phyloP scores from a whole-genome alignment of 306 rosid species.

The Acacia acuminata region DNA sequence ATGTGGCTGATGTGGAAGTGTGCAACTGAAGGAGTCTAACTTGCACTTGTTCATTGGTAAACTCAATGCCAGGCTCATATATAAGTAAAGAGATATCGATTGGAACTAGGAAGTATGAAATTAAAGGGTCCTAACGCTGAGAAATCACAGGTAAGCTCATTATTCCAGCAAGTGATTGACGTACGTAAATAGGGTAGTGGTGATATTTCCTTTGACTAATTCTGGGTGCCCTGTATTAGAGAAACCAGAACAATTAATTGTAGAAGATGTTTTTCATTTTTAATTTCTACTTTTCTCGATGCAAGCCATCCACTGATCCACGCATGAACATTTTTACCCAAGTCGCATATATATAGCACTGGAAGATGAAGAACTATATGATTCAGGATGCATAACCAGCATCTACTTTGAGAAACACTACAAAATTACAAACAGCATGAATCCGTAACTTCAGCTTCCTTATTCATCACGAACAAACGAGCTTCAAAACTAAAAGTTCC shows the following conservation, averaged over 20 bases:
- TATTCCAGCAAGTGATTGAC: slow-evolving; percentile 14
- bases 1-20: slow-evolving; percentile 21
- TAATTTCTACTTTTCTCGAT: not conserved
- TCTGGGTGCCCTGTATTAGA: not conserved
- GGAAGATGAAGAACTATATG: not conserved
- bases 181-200: slow-evolving; percentile 1
- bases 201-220: slow-evolving; percentile 2
- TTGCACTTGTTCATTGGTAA: not conserved
- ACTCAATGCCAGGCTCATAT: not conserved
- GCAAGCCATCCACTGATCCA: not conserved
- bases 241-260: not conserved
- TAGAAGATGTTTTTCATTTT: not conserved
- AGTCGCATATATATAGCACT: not conserved
- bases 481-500: not conserved
- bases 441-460: not conserved
- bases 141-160: not conserved
- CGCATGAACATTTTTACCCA: not conserved
- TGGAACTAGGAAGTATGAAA: not conserved
- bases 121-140: not conserved
- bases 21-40: slow-evolving; percentile 5
- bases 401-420: not conserved
- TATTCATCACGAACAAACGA: not conserved
- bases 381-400: not conserved
- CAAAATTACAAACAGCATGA: not conserved
- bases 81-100: not conserved